Conservation (phyloP, 768 basidiomycete species). For the Lentinula aciculospora region DNA sequence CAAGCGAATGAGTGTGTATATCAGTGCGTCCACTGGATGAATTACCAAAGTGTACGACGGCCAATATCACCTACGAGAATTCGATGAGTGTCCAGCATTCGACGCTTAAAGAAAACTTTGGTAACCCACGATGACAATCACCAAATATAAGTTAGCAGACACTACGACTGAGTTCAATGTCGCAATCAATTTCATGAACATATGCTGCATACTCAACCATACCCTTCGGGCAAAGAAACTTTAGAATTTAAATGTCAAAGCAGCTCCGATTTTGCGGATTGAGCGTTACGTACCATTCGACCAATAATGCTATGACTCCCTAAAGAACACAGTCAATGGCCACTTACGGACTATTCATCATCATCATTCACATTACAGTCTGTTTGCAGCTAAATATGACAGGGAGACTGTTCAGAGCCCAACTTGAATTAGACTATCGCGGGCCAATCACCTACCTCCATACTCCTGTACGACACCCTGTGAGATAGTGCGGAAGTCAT, state of each 20-base stretch:
- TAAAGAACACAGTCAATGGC: constrained; percentile 9
- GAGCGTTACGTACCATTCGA: constrained; percentile 32
- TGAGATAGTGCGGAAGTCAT: neutral
- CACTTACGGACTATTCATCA: neutral
- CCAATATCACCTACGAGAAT: constrained; percentile 30
- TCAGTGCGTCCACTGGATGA: neutral
- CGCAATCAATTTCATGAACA: neutral
- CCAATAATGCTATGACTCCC: constrained; percentile 45
- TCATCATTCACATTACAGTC: constrained; percentile 40
- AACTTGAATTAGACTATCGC: neutral
- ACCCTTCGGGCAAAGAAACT: constrained; percentile 52
- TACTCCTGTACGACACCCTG: constrained; percentile 25
- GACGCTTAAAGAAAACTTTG: neutral
- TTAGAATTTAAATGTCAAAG: neutral
- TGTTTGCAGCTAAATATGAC: constrained; percentile 38
- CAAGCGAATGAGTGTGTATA: neutral
- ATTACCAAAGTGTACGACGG: constrained; percentile 38
- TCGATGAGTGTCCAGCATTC: neutral
- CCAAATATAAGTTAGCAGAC: constrained; percentile 35
- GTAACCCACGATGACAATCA: constrained; percentile 33
- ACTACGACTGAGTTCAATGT: constrained; percentile 22
- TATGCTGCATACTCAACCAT: constrained; percentile 35
- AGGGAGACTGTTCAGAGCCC: neutral
- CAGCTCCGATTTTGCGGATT: neutral
- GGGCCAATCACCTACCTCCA: constrained; percentile 27